Base-by-base conservation (phyloP, 352 stramenopile genomes). In the Heterotrichella gracilis region DNA sequence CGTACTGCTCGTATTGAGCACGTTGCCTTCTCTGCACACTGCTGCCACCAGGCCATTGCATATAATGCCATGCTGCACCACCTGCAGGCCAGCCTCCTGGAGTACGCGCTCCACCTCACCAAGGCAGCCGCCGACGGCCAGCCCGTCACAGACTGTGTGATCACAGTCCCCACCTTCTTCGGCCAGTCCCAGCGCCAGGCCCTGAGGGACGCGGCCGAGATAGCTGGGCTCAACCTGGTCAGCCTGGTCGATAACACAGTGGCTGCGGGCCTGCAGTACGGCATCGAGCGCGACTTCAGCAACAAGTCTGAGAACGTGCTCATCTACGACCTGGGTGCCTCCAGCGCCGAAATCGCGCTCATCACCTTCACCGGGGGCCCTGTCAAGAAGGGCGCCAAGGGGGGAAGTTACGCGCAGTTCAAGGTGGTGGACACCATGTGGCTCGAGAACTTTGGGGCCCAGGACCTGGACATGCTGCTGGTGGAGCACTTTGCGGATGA, bases 241-340 rank as follows among this genome's bases (percentile, higher is more conserved):
- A 85, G 82, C 13, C 75, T 97, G 0, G 92, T 97, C 75, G 92
- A 98, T 70, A 88, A 97, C 73, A 95, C 94, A 76, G 95, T 90
- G 19, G 90, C 90, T n/a, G 87, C 89, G 2, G 90, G 88, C 4
- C 73, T 97, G 19, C 89, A 97, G 69, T 90, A 93, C 75, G 86
- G 79, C 0, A 89, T 96, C 70, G 88, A 96, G 75, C 82, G 87
- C 25, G 84, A 83, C 22, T 90, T 90, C 72, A 69, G 64, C 13
- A 87, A 90, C 21, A 81, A 88, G 67, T 78, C 79, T 13, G 70
- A 84, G 69, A 81, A 81, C 41, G 82, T 96, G 22, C 72, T 98
- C 22, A 94, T 96, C 73, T 98, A 96, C 84, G 96, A 98, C 79
- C 84, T 96, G 80, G 92, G 92, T 70, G 88, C 86, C 2, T 87